Evolutionary conservation across 208 protist species (phyloP).

Genomic region (Trypanosoma congolense): DNA sequence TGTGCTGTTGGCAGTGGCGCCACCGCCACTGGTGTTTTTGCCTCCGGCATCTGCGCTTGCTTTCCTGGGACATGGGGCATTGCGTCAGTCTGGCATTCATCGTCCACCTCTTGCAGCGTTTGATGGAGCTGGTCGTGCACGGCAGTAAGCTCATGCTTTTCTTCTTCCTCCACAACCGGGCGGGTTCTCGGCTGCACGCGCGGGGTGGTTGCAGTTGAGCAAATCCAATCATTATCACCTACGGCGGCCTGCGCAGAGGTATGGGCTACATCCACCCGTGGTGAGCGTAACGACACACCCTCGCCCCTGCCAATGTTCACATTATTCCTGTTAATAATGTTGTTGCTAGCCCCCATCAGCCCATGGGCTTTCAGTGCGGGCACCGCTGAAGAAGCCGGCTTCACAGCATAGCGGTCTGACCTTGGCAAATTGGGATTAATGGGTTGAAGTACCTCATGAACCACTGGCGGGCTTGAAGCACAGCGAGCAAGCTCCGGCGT

Average conservation of each 20-base stretch:
- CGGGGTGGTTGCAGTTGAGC: not conserved
- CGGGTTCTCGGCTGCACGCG: not conserved
- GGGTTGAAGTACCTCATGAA: not conserved
- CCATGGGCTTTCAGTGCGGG: not conserved
- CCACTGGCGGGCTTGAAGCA: not conserved
- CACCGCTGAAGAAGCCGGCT: not conserved
- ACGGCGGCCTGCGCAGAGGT: not conserved
- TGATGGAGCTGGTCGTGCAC: slow-evolving; percentile 67
- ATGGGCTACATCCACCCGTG: not conserved
- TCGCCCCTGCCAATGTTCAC: no score
- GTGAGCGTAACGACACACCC: no score
- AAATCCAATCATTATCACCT: not conserved
- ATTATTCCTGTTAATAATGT: not conserved
- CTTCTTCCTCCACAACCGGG: slow-evolving; percentile 21
- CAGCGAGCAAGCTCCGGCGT: not conserved
- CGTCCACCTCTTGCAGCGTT: slow-evolving; percentile 26
- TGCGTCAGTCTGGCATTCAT: not conserved
- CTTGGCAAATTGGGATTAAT: not conserved
- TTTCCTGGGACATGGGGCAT: not conserved
- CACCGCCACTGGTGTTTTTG: not conserved
- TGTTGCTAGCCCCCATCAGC: not conserved
- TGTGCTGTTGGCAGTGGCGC: not conserved
- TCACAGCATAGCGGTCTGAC: not conserved
- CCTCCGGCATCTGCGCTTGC: no score
- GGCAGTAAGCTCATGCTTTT: slow-evolving; percentile 45